phyloP scores from a whole-genome alignment of 371 early-diverging fungal species.

The Thermomucor indicae-seudaticae region DNA sequence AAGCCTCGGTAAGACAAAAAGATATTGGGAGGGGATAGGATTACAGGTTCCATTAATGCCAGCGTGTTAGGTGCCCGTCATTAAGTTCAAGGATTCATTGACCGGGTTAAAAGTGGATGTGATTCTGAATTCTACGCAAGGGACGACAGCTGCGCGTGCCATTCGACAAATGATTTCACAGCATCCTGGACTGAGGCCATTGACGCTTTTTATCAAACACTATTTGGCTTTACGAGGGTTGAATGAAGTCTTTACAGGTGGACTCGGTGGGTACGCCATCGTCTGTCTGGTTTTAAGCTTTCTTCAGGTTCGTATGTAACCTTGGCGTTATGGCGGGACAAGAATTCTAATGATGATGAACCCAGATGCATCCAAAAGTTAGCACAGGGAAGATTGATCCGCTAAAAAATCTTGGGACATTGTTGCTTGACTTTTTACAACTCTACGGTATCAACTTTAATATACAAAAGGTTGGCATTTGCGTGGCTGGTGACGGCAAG shows the following conservation, averaged over 20 bases:
- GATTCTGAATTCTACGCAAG: conserved; percentile 69
- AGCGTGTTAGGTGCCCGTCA: conserved; percentile 76
- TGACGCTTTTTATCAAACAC: conserved; percentile 82
- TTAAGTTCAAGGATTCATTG: conserved; percentile 80
- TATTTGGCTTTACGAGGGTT: conserved; percentile 68
- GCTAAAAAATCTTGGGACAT: conserved; percentile 78
- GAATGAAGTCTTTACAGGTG: conserved; percentile 93
- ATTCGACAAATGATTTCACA: conserved; percentile 51
- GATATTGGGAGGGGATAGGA: not conserved
- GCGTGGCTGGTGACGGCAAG: conserved; percentile 49
- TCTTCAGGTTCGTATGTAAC: conserved; percentile 53
- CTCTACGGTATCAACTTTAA: conserved; percentile 88
- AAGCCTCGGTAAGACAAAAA: conserved; percentile 37
- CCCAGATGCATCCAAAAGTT: conserved; percentile 79
- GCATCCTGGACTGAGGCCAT: conserved; percentile 59
- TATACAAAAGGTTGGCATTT: conserved; percentile 65
- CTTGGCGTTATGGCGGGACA: not conserved
- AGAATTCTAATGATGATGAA: not conserved
- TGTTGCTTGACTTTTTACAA: conserved; percentile 95
- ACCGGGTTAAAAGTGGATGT: conserved; percentile 81
- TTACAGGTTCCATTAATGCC: not conserved
- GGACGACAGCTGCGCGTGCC: conserved; percentile 60
- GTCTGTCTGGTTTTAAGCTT: conserved; percentile 83
- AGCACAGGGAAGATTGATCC: conserved; percentile 61
- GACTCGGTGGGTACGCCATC: conserved; percentile 91